These are phyloP conservation scores for Tetrahymena thermophila DNA, from an alignment of 73 alveolate genomes.

Conservation along the genomic window DNA sequence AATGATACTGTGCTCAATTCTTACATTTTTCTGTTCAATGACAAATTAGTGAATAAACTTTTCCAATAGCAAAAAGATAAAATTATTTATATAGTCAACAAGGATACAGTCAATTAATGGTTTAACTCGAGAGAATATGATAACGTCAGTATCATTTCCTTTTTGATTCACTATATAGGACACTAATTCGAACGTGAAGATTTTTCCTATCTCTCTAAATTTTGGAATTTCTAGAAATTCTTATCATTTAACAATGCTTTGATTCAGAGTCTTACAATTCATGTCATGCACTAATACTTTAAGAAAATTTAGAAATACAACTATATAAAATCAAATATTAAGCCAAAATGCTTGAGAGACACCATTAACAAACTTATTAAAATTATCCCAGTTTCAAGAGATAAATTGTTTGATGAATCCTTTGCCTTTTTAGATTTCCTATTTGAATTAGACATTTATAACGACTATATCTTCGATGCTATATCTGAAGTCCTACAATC, in stretches of 20 bases:
- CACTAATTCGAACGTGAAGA: not conserved
- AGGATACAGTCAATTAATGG: not conserved
- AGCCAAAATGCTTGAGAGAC: not conserved
- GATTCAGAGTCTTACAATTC: not conserved
- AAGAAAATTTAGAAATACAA: not conserved
- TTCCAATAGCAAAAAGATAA: not conserved
- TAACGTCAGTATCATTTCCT: not conserved
- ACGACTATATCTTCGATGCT: not conserved
- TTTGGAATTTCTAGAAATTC: not conserved
- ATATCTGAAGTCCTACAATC: not conserved
- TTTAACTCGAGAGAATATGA: not conserved
- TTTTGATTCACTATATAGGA: not conserved
- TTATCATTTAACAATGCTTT: not conserved
- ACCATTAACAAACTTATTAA: not conserved
- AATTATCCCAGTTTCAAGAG: not conserved
- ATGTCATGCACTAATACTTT: not conserved
- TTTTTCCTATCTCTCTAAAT: not conserved
- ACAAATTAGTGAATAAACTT: not conserved
- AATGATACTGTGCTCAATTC: not conserved
- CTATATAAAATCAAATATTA: not conserved
- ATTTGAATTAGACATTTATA: not conserved
- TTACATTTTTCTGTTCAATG: not conserved
- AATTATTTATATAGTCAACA: not conserved
- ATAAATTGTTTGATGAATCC: not conserved
- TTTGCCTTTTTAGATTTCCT: not conserved